Base-by-base conservation (phyloP, 306 rosid species). In the Lithocarpus polystachyus region DNA sequence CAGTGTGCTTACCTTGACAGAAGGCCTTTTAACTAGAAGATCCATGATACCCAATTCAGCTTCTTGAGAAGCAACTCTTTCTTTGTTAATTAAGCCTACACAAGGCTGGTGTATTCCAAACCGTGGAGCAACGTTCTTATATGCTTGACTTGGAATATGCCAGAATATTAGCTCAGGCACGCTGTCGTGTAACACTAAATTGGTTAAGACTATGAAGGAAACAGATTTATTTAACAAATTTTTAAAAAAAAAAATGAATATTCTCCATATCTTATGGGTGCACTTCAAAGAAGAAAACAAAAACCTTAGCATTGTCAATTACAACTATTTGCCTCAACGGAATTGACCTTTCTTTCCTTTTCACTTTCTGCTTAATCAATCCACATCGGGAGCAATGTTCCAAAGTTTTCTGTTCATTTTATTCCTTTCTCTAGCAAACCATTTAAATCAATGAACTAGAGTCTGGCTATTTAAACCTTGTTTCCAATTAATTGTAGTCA, bases 91-190 rank as follows among this genome's bases (percentile, higher is more conserved):
- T 24, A 93, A 90, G 56, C 97, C 98, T 29, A 94, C 86, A 54
- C 97, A 94, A 77, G 97, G 94, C 77, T 89, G 90, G 56, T 59
- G 81, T 79, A 91, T 88, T 24, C 68, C 56, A 24, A 18, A 77
- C 31, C 79, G 22, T 51, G 97, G 98, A 82, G 97, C 93, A 72
- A 79, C 94, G 3, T 57, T 77, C 73, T 84, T 77, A 56, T 88
- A 94, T 7, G 92, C 92, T 73, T 45, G 61, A 85, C 93, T 92
- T 71, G 98, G 97, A 82, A 94, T 90, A 65, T 94, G 98, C 98
- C 98, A 94, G 77, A 94, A 94, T 37, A 90, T 72, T 61, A 94
- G 86, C 94, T 94, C 98, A 1, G 93, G 90, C 37, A 89, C 89
- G 40, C 97, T 94, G 90, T 73, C 84, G 72, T 14, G 60, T 52